Evolutionary conservation across 176 grass and related monocot species (phyloP), one percentile per base, ranked within the genome.

Genomic region (Chloris gayana): DNA sequence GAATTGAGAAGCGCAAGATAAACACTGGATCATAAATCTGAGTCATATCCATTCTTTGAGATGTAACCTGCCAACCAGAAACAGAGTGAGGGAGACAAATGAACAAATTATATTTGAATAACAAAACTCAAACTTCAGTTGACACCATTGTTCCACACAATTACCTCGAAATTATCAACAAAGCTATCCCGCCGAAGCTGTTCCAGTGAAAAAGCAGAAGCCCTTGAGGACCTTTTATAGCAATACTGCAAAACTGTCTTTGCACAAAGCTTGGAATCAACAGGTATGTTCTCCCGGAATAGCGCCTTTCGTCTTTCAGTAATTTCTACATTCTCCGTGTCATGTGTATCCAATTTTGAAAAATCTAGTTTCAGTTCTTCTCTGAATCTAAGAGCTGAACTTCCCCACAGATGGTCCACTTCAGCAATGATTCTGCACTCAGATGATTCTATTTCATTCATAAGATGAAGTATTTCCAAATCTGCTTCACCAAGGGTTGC

Each of bases 391-490:
- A 86, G 61, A 76, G 85, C 77, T 69, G 89, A 83, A 75, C 50
- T 80, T 67, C 95, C 95, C 89, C 89, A 97, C 38, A 97, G 77
- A 90, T 97, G 91, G 87, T 97, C 95, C 58, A 94, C 85, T 84
- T 97, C 91, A 41, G 89, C 50, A 74, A 97, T 89, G 53, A 61
- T 84, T 77, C 78, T 90, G 78, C 89, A 87, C 61, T 88, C 88
- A 37, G 78, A 76, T 68, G 84, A 80, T 30, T 97, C 95, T 47
- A 97, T 90, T 74, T 97, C 89, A 84, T 92, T 91, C 74, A 97
- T 92, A 67, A 97, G 89, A 78, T 86, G 78, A 86, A 92, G 70
- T 88, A 97, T 88, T 74, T 97, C 89, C 77, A 97, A 57, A 90
- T 97, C 95, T 79, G 84, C 85, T 76, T 94, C 91, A 51, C 85